Evolutionary conservation across 306 rosid genomes (phyloP).

Genomic region (Corylus avellana): DNA sequence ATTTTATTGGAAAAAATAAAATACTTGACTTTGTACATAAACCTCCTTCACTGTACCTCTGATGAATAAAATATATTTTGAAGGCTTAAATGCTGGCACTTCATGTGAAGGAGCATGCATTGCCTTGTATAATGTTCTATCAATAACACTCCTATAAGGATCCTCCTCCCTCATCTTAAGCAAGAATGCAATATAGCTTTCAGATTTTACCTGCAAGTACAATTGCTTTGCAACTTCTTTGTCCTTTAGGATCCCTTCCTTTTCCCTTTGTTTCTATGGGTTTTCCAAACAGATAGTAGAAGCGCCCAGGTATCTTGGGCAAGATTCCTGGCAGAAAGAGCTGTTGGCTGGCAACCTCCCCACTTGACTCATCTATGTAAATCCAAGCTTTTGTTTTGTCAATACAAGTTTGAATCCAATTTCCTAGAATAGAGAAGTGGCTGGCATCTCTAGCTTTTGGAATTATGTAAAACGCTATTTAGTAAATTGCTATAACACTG

Average conservation of each 20-base stretch:
- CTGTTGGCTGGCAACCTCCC: constrained; percentile 55
- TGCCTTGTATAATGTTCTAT: constrained; percentile 56
- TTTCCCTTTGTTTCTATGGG: constrained; percentile 72
- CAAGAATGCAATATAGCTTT: constrained; percentile 46
- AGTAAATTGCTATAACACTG: too few species aligned
- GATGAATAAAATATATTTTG: constrained; percentile 2
- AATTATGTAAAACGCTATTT: too few species aligned
- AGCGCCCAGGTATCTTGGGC: constrained; percentile 84
- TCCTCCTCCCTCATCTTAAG: constrained; percentile 83
- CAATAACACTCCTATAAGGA: constrained; percentile 72
- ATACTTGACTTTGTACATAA: too few species aligned
- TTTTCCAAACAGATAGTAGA: constrained; percentile 81
- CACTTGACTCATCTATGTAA: constrained; percentile 48
- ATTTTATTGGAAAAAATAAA: too few species aligned
- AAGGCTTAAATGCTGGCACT: constrained; percentile 77
- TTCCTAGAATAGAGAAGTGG: background rate
- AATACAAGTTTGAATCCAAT: background rate
- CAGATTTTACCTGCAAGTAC: constrained; percentile 73
- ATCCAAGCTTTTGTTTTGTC: background rate
- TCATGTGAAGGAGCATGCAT: constrained; percentile 38
- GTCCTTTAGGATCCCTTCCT: constrained; percentile 60
- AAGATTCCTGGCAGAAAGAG: constrained; percentile 42
- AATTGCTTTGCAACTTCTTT: constrained; percentile 64
- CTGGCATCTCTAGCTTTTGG: background rate
- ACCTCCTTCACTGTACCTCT: too few species aligned